Percentiles rank a stretch among this genome's conserved stretches.
These are phyloP conservation scores for Testicularia cyperi DNA, from an alignment of 1,284 basidiomycete species.

Conservation along the genomic window DNA sequence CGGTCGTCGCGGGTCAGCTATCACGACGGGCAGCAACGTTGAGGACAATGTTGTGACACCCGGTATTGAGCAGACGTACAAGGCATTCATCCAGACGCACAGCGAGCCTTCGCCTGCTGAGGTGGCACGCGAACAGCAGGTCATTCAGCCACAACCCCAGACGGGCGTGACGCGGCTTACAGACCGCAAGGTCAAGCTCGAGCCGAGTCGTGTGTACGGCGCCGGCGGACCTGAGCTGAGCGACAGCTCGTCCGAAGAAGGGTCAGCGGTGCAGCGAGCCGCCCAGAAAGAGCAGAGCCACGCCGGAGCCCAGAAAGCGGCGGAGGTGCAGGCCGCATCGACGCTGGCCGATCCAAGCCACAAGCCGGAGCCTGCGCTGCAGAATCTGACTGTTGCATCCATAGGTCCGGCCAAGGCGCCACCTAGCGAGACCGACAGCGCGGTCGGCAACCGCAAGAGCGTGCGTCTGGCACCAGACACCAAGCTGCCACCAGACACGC, in stretches of 20 bases:
- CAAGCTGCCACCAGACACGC: slow-evolving; percentile 53
- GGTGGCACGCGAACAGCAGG: slow-evolving; percentile 13
- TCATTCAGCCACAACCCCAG: slow-evolving; percentile 13
- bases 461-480: slow-evolving; percentile 55
- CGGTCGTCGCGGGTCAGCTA: slow-evolving; percentile 12
- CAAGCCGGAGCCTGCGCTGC: slow-evolving; percentile 24
- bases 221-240: slow-evolving; percentile 24
- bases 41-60: slow-evolving; percentile 40
- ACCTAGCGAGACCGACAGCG: slow-evolving; percentile 31
- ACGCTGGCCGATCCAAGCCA: slow-evolving; percentile 27
- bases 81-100: slow-evolving; percentile 25
- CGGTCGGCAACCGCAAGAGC: slow-evolving; percentile 44
- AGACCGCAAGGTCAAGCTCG: slow-evolving; percentile 36
- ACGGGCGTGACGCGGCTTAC: slow-evolving; percentile 27
- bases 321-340: slow-evolving; percentile 25
- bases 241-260: slow-evolving; percentile 33
- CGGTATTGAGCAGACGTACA: slow-evolving; percentile 39
- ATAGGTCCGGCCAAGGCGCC: slow-evolving; percentile 7
- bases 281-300: slow-evolving; percentile 1
- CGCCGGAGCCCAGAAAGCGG: slow-evolving; percentile 22
- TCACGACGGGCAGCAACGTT: slow-evolving; percentile 3
- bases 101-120: slow-evolving; percentile 14
- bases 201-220: slow-evolving; percentile 38
- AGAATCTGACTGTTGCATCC: slow-evolving; percentile 12
- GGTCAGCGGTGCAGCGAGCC: slow-evolving; percentile 8